Conservation (phyloP, 2,329 filamentous ascomycete species). For the Clarireedia hainanense region DNA sequence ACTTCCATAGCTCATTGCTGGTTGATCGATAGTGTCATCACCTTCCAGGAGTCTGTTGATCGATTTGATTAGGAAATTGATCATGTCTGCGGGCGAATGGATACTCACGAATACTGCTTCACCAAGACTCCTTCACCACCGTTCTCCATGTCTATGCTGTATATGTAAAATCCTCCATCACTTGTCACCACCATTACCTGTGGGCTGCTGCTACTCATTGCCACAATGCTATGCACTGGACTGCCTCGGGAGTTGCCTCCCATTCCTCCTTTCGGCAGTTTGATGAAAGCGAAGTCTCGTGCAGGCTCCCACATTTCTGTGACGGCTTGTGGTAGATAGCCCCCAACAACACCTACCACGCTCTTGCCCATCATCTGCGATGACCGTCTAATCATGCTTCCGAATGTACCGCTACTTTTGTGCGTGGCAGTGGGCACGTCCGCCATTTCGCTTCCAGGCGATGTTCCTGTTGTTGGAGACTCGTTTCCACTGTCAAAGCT, state of each 20-base stretch:
- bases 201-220: constrained; percentile 89
- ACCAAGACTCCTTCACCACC: constrained; percentile 88
- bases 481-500: constrained; percentile 49
- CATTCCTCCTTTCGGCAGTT: constrained; percentile 60
- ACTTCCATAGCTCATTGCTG: constrained; percentile 23
- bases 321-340: constrained; percentile 86
- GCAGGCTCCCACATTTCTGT: constrained; percentile 97
- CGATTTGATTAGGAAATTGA: background rate
- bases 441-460: constrained; percentile 25
- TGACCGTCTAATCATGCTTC: constrained; percentile 86
- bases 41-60: constrained; percentile 26
- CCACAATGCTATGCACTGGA: constrained; percentile 82
- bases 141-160: constrained; percentile 88
- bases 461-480: constrained; percentile 34
- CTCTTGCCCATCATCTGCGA: constrained; percentile 89
- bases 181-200: constrained; percentile 98
- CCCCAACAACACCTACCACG: constrained; percentile 81
- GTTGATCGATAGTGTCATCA: constrained; percentile 28
- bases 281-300: constrained; percentile 94
- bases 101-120: constrained; percentile 83
- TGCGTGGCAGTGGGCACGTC: constrained; percentile 30
- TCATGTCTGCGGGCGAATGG: background rate
- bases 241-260: constrained; percentile 31
- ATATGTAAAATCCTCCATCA: constrained; percentile 91
- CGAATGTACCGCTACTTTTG: constrained; percentile 67